Base-by-base conservation (phyloP, 179 eudicot genomes). In the Spergularia azorica region DNA sequence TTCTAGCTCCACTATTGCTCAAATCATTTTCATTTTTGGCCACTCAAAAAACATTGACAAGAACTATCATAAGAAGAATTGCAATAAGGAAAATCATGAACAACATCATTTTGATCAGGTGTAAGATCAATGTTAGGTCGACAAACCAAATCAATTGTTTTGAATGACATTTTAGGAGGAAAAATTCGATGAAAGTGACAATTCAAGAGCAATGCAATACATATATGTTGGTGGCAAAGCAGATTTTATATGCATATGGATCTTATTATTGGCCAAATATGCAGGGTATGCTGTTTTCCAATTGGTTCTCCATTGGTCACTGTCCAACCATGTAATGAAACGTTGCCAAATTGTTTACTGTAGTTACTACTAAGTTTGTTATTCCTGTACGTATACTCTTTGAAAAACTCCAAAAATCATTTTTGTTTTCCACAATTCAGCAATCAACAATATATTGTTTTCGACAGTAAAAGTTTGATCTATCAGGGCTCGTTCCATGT, bases 261-360 rank as follows among this genome's bases (percentile, higher is more conserved):
- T 32, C 39, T 14, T 13, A 18, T 26, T 10, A 59, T 39, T 38
- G 63, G 65, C 63, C 16, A 70, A 69, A 69, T 60, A 61, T 57
- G 75, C 58, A 67, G 63, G 55, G 46, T 60, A 56, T 13, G 58
- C 20, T 77, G 75, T 67, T 18, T 69, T 58, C 46, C 72, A 8
- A 77, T 77, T 82, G 81, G 69, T 71, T 74, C 43, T 64, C 36
- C 74, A 78, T 63, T 66, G 58, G 69, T 70, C 12, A 59, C 74
- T 82, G 79, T 76, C 84, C 84, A 78, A 78, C 79, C 81, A 78
- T 74, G 69, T 70, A 43, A 73, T 63, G 81, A 78, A 82, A 78
- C 84, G 81, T 77, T 58, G 41, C 38, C 72, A 48, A 77, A n/a
- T 9, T 20, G 57, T 59, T 54, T 79, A 58, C 18, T 73, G 5